These are phyloP conservation scores for Podospora australis DNA, from an alignment of 495 filamentous ascomycete species.

Conservation along the genomic window DNA sequence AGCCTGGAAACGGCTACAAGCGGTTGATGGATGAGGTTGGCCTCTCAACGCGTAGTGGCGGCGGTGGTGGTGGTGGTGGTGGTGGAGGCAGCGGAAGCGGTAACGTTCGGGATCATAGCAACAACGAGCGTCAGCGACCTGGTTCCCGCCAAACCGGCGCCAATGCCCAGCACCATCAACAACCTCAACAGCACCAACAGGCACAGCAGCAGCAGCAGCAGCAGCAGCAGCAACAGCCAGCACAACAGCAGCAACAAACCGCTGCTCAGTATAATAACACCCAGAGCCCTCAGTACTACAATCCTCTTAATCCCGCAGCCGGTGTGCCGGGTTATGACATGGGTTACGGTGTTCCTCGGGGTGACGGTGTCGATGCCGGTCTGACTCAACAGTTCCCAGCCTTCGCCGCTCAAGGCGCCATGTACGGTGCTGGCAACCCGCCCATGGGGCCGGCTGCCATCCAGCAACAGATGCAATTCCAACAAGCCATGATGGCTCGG, in stretches of 20 bases:
- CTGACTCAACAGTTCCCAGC: constrained; percentile 46
- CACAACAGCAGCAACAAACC: constrained; percentile 27
- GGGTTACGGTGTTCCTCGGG: constrained; percentile 47
- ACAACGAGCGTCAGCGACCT: constrained; percentile 48
- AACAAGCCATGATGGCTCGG: constrained; percentile 51
- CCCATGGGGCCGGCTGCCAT: constrained; percentile 44
- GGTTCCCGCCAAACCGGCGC: constrained; percentile 46
- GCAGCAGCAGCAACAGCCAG: constrained; percentile 17
- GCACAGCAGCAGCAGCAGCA: constrained; percentile 17
- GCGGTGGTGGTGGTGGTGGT: constrained; percentile 25
- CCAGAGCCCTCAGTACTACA: constrained; percentile 35
- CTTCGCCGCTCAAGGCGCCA: constrained; percentile 42
- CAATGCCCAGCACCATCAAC: constrained; percentile 29
- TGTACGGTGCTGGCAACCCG: constrained; percentile 45
- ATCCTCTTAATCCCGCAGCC: constrained; percentile 31
- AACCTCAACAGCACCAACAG: constrained; percentile 18
- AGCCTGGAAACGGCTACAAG: constrained; percentile 94
- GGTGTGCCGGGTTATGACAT: constrained; percentile 36
- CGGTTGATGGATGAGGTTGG: constrained; percentile 97
- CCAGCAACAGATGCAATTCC: constrained; percentile 53
- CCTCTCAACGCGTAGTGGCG: constrained; percentile 53
- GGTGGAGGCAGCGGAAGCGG: constrained; percentile 20
- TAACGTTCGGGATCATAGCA: constrained; percentile 40
- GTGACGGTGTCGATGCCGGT: constrained; percentile 50
- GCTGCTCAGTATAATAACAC: constrained; percentile 17